Base-by-base conservation (phyloP, 176 grass and related monocot genomes). In the Oryza meridionalis region DNA sequence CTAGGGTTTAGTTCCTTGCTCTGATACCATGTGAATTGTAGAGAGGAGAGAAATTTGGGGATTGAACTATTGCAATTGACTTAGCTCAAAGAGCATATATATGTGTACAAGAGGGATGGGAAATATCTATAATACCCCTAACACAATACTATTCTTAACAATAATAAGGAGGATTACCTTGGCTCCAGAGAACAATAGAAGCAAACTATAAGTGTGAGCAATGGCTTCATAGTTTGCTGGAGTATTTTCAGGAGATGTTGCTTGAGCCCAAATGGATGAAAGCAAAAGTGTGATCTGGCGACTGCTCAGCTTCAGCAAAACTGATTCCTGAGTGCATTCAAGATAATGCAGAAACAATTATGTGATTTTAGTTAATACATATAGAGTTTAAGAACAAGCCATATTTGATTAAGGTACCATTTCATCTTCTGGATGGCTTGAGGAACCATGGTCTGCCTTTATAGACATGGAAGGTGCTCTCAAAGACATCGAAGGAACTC, bases 161-260 rank as follows among this genome's bases (percentile, higher is more conserved):
- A n/a, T n/a, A 72, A 65, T 64, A 33, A 68, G 6, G 77, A 70
- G 77, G 65, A 67, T 88, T 92, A 99, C 96, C 96, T 96, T 99
- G 78, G 78, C 71, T 87, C 91, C 88, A 87, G 91, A 94, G 82
- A 99, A 99, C 46, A 99, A 77, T 62, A 99, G 76, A 77, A 89
- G 86, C 81, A 99, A 85, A 78, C 96, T 92, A 83, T 96, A 99
- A 67, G 93, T 93, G 89, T 99, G 89, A 83, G 93, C 96, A 89
- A 99, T 96, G 45, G 96, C 96, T 96, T 99, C 93, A 82, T 96
- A 99, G 68, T 96, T 99, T 46, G 91, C 84, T 76, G 93, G 96
- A 90, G 79, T 83, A 81, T 96, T 99, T 87, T 85, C 82, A 77
- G 77, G 90, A 49, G 91, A 99, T 82, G 73, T 86, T 19, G 91